A percentile compares a stretch with the other conserved stretches of the same genome.
Evolutionary conservation across 129 eudicot species (phyloP).

Genomic region (Daucus carota): DNA sequence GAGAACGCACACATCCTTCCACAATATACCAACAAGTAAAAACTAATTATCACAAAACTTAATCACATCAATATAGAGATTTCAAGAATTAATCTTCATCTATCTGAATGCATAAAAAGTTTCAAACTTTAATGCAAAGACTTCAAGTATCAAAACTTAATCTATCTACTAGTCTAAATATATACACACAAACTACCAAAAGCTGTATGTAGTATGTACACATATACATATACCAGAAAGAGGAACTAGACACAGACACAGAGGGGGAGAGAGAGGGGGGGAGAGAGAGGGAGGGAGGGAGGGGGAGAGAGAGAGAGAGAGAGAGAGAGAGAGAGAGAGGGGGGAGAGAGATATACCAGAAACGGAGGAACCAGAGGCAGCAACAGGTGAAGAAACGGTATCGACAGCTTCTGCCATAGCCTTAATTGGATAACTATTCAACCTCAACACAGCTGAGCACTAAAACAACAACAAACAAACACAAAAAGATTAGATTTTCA

Average conservation of each 20-base stretch:
- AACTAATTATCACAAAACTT: neutral
- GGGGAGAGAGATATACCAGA: too few relatives aligned
- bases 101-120: neutral
- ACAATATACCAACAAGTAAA: too few relatives aligned
- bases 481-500: neutral
- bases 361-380: neutral
- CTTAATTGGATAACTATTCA: neutral
- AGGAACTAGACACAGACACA: too few relatives aligned
- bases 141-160: neutral
- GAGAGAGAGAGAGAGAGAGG: too few relatives aligned
- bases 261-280: too few relatives aligned
- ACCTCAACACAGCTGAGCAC: neutral
- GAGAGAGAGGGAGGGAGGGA: too few relatives aligned
- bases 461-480: neutral
- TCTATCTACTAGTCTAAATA: too few relatives aligned
- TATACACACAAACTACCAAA: too few relatives aligned
- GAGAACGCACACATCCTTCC: too few relatives aligned
- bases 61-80: neutral
- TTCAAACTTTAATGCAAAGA: neutral
- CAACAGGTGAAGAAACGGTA: neutral
- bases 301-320: too few relatives aligned
- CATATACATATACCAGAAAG: too few relatives aligned
- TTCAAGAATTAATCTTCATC: neutral
- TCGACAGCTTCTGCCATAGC: constrained; percentile 2
- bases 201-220: too few relatives aligned